Evolutionary conservation across 2,329 filamentous ascomycete genomes (phyloP).

Genomic region (Hypoxylon sp.): DNA sequence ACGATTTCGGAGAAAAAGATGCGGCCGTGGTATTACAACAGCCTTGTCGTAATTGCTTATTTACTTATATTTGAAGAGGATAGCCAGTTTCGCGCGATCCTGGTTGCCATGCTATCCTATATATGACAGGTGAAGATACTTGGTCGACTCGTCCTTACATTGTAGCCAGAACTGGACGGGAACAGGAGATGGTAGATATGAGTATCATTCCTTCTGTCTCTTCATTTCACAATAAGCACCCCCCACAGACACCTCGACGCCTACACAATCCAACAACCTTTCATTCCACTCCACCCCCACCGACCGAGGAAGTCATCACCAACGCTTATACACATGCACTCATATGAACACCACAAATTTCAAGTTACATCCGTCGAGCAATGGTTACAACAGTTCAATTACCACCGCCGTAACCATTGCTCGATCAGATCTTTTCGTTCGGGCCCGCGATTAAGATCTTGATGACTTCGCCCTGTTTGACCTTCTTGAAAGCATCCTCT

Average conservation of each 20-base stretch:
- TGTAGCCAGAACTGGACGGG: background rate
- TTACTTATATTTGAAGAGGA: constrained; percentile 4
- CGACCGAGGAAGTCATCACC: background rate
- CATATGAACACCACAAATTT: no score
- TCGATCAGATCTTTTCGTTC: constrained; percentile 67
- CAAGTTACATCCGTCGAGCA: no score
- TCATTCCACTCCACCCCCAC: background rate
- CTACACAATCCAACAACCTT: background rate
- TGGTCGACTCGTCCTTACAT: no score
- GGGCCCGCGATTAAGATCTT: constrained; percentile 78
- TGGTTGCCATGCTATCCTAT: background rate
- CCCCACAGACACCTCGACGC: background rate
- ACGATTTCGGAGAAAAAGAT: constrained; percentile 11
- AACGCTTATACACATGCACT: background rate
- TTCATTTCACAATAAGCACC: background rate
- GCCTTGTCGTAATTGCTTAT: background rate
- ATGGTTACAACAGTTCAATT: no score
- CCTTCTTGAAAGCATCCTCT: constrained; percentile 88
- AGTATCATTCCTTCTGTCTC: background rate
- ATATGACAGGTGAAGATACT: no score
- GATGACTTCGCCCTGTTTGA: constrained; percentile 85
- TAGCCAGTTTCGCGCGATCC: background rate
- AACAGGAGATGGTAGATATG: background rate
- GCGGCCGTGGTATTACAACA: background rate
- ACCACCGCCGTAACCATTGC: no score